These are phyloP conservation scores for Apiospora hydei DNA, from an alignment of 2,329 filamentous ascomycete genomes.

Conservation along the genomic window DNA sequence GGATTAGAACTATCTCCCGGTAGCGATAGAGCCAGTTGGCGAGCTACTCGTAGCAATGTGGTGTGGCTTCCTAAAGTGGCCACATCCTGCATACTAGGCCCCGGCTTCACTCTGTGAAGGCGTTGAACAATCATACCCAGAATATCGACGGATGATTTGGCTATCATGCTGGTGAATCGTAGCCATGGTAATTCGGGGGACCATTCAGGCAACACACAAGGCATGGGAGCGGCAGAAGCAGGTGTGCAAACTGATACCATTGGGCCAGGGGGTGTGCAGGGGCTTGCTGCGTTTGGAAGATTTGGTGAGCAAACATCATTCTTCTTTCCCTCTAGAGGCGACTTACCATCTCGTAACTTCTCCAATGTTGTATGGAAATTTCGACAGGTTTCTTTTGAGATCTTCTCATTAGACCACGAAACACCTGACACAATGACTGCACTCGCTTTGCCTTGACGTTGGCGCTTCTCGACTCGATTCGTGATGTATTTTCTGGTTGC, in stretches of 20 bases:
- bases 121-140: not conserved
- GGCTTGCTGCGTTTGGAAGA: not conserved
- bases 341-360: not conserved
- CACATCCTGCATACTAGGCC: not conserved
- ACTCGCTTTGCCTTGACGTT: not conserved
- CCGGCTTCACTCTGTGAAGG: no score
- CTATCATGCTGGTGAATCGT: not conserved
- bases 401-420: not conserved
- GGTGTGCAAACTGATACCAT: constrained; percentile 1
- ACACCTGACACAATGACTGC: not conserved
- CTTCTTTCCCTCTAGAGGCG: not conserved
- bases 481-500: not conserved
- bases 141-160: not conserved
- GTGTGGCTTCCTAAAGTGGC: not conserved
- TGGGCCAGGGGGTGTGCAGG: not conserved
- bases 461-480: not conserved
- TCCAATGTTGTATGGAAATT: not conserved
- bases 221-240: no score
- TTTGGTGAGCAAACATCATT: not conserved
- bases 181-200: not conserved
- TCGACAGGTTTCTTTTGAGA: not conserved
- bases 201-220: not conserved
- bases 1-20: not conserved
- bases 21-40: not conserved
- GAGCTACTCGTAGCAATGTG: not conserved